Base-by-base conservation (phyloP, 2,329 filamentous ascomycete species). In the Microcera coccophila region DNA sequence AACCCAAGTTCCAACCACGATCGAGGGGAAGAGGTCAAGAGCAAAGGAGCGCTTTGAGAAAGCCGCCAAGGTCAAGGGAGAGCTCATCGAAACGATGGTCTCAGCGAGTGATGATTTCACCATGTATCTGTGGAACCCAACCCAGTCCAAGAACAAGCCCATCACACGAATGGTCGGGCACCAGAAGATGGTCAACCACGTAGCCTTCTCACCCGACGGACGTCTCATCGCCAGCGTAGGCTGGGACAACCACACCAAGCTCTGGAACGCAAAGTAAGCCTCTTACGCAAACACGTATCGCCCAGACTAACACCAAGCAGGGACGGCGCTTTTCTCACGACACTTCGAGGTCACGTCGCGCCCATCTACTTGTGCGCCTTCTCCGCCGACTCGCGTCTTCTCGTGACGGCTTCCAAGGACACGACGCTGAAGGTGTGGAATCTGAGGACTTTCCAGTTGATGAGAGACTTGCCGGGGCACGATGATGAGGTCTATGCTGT, bases 381-480 rank as follows among this genome's bases (percentile, higher is more conserved):
- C 71, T 94, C 87, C 10, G 87, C 93, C 2, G 93, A 98, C 64
- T 94, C 87, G 15, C 75, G 91, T n/a, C 70, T 95, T 21, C 70
- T 97, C 4, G 90, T 95, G 12, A 94, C 88, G 22, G 86, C 79
- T 2, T 90, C 85, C 48, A 95, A 95, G 64, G 93, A 97, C 62
- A 93, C 88, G 2, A 97, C 93, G 0, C 70, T 97, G 37, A 97
- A 95, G 63, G 87, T 94, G 4, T 98, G 91, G 90, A 90, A 94
- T 58, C 86, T 95, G 62, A 76, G 84, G 48, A 88, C 85, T 2
- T 86, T 84, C 38, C 95, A 94, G 67, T 69, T 98, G 45, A 79
- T 82, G 3, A 70, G 72, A 36, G 90, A 96, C 69, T 71, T 97
- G 35, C 89, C 90, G 0, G 90, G 91, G 0, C 91, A 97, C 64